Base-by-base conservation (phyloP, 2,329 filamentous ascomycete genomes). In the Thermoascus crustaceus region DNA sequence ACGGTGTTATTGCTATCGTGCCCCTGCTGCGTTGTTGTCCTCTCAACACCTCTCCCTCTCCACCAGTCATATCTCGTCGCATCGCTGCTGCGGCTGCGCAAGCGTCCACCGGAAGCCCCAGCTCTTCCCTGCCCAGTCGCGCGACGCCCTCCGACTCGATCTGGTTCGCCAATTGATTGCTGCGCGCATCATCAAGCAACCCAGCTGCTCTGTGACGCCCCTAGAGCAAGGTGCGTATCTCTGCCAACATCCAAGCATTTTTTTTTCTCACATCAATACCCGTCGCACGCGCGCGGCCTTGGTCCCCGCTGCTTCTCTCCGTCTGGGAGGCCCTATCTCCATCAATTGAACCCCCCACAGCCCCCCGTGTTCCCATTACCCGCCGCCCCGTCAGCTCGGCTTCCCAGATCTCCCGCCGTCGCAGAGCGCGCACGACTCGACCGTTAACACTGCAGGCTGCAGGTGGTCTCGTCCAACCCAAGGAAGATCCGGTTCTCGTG, bases 141-240 rank as follows among this genome's bases (percentile, higher is more conserved):
- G 21, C 32, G n/a, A 16, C 22, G 21, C 20, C 29, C 20, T 16
- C 27, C 39, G 22, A 25, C 17, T 16, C 26, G 46, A 43, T 57
- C 48, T 60, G 56, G 57, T 61, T 60, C 57, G 57, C 52, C 57
- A 58, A 60, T 61, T 59, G 52, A 46, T 41, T 46, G 47, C 44
- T 50, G 42, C 48, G 45, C 44, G 44, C 44, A 47, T 43, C 32
- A 26, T 27, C 20, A 18, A 23, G 22, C 13, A 20, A n/a, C 13
- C 14, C 32, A 13, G 11, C 16, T 7, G 16, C 21, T 25, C 11
- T 9, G 16, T 24, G 21, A 21, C 20, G 14, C 16, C 32, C 10
- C 32, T 17, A 19, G 16, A 23, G 14, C 11, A 17, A 18, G 7
- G 8, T 16, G 20, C 22, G 19, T 23, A 25, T 17, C 26, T 29